Conservation (phyloP, 2,329 filamentous ascomycete genomes). For the Botrytis aclada region DNA sequence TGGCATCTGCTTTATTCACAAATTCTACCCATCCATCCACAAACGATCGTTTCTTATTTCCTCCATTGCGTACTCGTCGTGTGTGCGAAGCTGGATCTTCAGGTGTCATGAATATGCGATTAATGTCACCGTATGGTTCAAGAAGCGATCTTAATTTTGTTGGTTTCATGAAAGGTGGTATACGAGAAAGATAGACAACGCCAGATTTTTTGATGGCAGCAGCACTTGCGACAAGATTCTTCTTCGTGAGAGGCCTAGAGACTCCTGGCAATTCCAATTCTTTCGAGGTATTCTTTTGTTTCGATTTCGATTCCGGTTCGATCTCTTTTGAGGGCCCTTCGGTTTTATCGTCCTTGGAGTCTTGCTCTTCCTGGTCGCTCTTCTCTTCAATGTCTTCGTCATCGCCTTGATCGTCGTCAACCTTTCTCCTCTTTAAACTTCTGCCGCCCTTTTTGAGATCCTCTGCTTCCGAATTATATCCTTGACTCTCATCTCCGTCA, state of each 20-base stretch:
- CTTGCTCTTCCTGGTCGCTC: slow-evolving; percentile 36
- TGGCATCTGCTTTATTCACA: slow-evolving; percentile 69
- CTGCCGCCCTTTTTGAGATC: slow-evolving; percentile 64
- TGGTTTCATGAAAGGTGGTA: slow-evolving; percentile 88
- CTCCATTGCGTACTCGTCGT: slow-evolving; percentile 66
- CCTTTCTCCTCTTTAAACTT: slow-evolving; percentile 59
- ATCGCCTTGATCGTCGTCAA: slow-evolving; percentile 43
- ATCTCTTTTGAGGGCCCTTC: slow-evolving; percentile 23
- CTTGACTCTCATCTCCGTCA: slow-evolving; percentile 51
- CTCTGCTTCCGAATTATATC: slow-evolving; percentile 63
- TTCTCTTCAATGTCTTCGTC: slow-evolving; percentile 36
- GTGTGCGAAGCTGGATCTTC: slow-evolving; percentile 67
- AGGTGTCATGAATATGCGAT: slow-evolving; percentile 75
- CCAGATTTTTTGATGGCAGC: slow-evolving; percentile 69
- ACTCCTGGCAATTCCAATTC: slow-evolving; percentile 46
- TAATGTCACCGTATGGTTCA: slow-evolving; percentile 70
- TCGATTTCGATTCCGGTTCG: slow-evolving; percentile 7
- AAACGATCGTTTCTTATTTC: slow-evolving; percentile 80
- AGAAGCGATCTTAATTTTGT: slow-evolving; percentile 72
- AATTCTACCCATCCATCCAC: slow-evolving; percentile 89
- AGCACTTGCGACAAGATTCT: slow-evolving; percentile 64
- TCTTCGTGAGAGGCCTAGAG: slow-evolving; percentile 57
- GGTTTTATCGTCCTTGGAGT: slow-evolving; percentile 34
- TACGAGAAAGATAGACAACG: slow-evolving; percentile 77
- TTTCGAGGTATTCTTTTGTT: slow-evolving; percentile 33